Evolutionary conservation across 148 eudicot genomes (phyloP), one percentile per base, ranked within the genome.

Genomic region (Persicaria maculosa): DNA sequence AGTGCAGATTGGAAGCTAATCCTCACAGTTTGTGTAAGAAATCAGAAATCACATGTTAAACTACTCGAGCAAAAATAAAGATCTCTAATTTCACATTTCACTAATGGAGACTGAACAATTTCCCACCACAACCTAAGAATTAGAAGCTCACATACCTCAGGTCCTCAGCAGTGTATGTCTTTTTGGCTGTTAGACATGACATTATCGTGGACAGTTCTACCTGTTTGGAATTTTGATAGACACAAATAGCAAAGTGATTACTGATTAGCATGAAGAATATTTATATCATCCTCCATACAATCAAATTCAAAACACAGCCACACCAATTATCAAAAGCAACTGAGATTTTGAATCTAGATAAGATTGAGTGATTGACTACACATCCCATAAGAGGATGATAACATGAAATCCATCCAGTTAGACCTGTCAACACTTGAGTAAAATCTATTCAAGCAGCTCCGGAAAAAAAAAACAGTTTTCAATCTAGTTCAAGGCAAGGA

Each of bases 21-120:
- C 76, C 62, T 75, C 57, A 58, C 69, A 85, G 77, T 84, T 70
- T 54, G 81, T 72, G 77, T 71, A 80, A 48, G 19, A 6, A 15
- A 74, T 22, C 70, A 74, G 45, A 74, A 47, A 46, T 40, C 45
- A 62, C 1, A 3, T 6, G 22, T 12, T 58, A 20, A 59, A 59
- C 22, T 1, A 14, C 36, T 14, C 6, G 7, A 6, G 31, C 17
- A 9, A 12, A 59, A 22, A 59, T 19, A 7, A 16, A 59, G 1
- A 59, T 5, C 14, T 59, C 65, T 36, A 59, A 59, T 9, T 2
- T 22, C 36, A 9, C 65, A 59, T 9, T 59, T 20, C 65, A 59
- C 22, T 8, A 22, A 22, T 20, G 11, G 40, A 58, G 40, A 59
- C 14, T 55, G 22, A 10, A 50, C 14, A 4, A 50, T 50, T 50